A percentile compares a stretch with the other conserved stretches of the same genome.
These are phyloP conservation scores for Paecilomyces variotii DNA, from an alignment of 2,329 filamentous ascomycete species.

Conservation along the genomic window DNA sequence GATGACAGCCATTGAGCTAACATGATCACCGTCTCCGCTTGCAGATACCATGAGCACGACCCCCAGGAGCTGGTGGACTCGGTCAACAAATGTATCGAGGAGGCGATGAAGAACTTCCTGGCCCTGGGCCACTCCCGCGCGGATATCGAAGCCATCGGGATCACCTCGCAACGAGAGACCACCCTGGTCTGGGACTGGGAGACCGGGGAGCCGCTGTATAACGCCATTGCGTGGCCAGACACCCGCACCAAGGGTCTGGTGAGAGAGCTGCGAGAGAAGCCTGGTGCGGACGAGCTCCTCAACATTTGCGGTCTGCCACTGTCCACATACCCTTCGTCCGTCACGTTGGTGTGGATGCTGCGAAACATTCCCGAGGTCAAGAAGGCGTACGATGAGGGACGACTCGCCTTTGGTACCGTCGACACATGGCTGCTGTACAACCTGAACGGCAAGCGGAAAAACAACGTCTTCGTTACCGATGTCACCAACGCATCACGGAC, in stretches of 20 bases:
- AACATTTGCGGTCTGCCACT: conserved; percentile 72
- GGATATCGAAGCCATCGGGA: conserved; percentile 68
- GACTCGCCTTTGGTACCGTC: conserved; percentile 76
- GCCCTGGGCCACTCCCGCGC: conserved; percentile 58
- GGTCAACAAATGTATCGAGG: conserved; percentile 71
- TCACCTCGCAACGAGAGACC: conserved; percentile 88
- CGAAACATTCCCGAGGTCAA: conserved; percentile 62
- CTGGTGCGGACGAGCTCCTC: conserved; percentile 60
- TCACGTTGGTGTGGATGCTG: conserved; percentile 77
- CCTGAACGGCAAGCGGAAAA: conserved; percentile 62
- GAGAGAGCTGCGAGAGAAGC: conserved; percentile 61
- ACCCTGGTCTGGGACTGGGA: conserved; percentile 75
- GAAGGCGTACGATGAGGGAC: conserved; percentile 66
- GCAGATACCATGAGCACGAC: conserved; percentile 84
- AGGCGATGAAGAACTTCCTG: conserved; percentile 63
- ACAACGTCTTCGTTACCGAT: conserved; percentile 71
- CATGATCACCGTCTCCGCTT: conserved; percentile 1
- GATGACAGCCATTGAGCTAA: not conserved
- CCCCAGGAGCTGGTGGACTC: conserved; percentile 67
- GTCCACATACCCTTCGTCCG: conserved; percentile 80
- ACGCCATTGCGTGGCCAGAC: conserved; percentile 86
- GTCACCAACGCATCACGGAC: conserved; percentile 82
- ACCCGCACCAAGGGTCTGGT: conserved; percentile 71
- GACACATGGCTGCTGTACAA: conserved; percentile 84
- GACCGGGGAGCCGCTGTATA: conserved; percentile 72